Evolutionary conservation across 805 yeast genomes (phyloP).

Genomic region (Hanseniaspora pseudoguilliermondii): DNA sequence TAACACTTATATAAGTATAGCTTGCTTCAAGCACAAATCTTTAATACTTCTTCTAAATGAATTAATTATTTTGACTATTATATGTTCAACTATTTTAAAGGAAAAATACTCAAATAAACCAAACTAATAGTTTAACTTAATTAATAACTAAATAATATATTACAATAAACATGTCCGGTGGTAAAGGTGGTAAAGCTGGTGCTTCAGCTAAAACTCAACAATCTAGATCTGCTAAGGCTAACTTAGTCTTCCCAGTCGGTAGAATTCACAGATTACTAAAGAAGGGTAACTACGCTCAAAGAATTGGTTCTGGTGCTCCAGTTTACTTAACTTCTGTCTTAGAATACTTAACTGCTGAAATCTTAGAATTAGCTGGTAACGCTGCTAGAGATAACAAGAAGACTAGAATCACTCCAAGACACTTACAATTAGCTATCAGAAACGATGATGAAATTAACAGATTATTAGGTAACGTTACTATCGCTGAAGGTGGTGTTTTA

Average conservation of each 20-base stretch:
- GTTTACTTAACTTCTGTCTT: constrained; percentile 92
- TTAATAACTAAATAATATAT: constrained; percentile 10
- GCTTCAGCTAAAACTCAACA: constrained; percentile 89
- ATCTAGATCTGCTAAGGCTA: constrained; percentile 97
- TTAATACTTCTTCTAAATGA: neutral
- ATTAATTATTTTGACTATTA: neutral
- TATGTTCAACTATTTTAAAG: neutral
- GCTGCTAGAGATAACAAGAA: constrained; percentile 99
- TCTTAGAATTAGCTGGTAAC: constrained; percentile 94
- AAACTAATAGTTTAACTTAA: constrained; percentile 9
- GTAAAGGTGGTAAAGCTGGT: constrained; percentile 83
- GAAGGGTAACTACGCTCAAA: constrained; percentile 96
- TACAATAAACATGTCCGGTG: constrained; percentile 46
- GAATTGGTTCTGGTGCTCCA: constrained; percentile 99
- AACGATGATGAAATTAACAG: constrained; percentile 97
- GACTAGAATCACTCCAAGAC: constrained; percentile 98
- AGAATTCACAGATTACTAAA: constrained; percentile 94
- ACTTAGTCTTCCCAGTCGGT: constrained; percentile 98
- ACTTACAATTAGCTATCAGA: constrained; percentile 95
- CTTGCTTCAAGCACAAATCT: neutral
- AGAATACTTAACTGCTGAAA: constrained; percentile 96
- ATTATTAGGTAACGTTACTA: constrained; percentile 82
- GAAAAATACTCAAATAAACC: constrained; percentile 1
- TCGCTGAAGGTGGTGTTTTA: constrained; percentile 98
- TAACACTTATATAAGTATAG: neutral